phyloP scores from a whole-genome alignment of 108 stramenopile genomes.

The Cyclostephanos tholiformis region DNA sequence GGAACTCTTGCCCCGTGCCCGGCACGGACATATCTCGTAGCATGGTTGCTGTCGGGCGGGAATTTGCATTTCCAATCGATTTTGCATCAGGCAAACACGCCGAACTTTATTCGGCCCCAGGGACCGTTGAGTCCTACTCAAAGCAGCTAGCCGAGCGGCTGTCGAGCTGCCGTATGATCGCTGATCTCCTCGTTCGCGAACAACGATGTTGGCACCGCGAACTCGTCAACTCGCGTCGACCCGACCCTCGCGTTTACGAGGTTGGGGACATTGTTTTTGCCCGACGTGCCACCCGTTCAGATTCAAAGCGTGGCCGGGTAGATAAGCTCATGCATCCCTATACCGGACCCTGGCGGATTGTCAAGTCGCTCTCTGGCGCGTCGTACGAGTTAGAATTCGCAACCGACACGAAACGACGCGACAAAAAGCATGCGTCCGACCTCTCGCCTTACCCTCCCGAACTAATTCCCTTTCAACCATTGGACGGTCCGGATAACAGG shows the following conservation, averaged over 20 bases:
- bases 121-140: slow-evolving; percentile 4
- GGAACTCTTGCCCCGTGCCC: slow-evolving; percentile 28
- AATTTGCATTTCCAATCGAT: slow-evolving; percentile 45
- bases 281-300: not conserved
- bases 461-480: slow-evolving; percentile 1
- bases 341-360: slow-evolving; percentile 23
- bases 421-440: slow-evolving; percentile 18
- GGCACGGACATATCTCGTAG: slow-evolving; percentile 1
- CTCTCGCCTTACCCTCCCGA: slow-evolving; percentile 12
- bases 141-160: not conserved
- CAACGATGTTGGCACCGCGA: slow-evolving; percentile 22
- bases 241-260: not conserved
- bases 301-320: not conserved
- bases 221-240: slow-evolving; percentile 5
- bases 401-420: not conserved
- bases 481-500: slow-evolving; percentile 1
- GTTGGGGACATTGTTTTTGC: slow-evolving; percentile 7
- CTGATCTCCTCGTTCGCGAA: not conserved
- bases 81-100: slow-evolving; percentile 1
- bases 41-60: slow-evolving; percentile 19
- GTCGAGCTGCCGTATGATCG: not conserved
- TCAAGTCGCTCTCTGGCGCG: not conserved
- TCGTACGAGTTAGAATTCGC: slow-evolving; percentile 1
- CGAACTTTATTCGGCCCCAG: slow-evolving; percentile 4
- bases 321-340: not conserved